Percentiles rank a stretch among this genome's conserved stretches.
Evolutionary conservation across 805 yeast species (phyloP).

Genomic region (Suhomyces vadensis): DNA sequence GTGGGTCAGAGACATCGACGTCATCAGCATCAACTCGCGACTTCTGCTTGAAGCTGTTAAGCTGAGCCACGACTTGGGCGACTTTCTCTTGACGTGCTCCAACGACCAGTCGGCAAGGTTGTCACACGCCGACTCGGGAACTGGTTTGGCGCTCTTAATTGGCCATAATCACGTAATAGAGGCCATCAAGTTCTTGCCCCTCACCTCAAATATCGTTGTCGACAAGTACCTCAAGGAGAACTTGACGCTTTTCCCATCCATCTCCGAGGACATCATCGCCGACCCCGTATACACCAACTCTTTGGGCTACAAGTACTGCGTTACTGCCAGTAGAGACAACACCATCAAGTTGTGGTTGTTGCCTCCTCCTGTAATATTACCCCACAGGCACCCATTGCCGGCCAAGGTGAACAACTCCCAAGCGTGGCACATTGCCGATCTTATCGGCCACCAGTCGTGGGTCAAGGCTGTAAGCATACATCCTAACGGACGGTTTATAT

Average conservation of each 20-base stretch:
- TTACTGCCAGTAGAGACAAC: conserved; percentile 80
- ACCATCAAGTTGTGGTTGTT: conserved; percentile 71
- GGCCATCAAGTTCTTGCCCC: conserved; percentile 65
- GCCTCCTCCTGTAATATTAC: conserved; percentile 62
- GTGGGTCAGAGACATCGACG: conserved; percentile 77
- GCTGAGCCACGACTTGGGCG: conserved; percentile 41
- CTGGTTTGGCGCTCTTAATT: conserved; percentile 62
- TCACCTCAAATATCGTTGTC: conserved; percentile 45
- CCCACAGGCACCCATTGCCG: conserved; percentile 59
- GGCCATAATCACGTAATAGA: conserved; percentile 89
- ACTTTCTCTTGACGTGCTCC: conserved; percentile 69
- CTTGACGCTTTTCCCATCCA: conserved; percentile 29
- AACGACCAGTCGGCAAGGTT: conserved; percentile 75
- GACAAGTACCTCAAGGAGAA: conserved; percentile 44
- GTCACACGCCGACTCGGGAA: conserved; percentile 65
- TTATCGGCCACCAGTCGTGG: conserved; percentile 86
- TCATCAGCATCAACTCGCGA: conserved; percentile 19
- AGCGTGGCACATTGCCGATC: conserved; percentile 56
- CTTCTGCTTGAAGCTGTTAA: conserved; percentile 14
- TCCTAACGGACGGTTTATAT: conserved; percentile 70
- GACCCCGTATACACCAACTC: conserved; percentile 28
- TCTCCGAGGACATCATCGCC: conserved; percentile 31
- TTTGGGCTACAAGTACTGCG: conserved; percentile 69
- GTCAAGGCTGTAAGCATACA: conserved; percentile 68
- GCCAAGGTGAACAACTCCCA: conserved; percentile 52